Conservation (phyloP, 2,329 filamentous ascomycete species). For the Alternaria gaisen region DNA sequence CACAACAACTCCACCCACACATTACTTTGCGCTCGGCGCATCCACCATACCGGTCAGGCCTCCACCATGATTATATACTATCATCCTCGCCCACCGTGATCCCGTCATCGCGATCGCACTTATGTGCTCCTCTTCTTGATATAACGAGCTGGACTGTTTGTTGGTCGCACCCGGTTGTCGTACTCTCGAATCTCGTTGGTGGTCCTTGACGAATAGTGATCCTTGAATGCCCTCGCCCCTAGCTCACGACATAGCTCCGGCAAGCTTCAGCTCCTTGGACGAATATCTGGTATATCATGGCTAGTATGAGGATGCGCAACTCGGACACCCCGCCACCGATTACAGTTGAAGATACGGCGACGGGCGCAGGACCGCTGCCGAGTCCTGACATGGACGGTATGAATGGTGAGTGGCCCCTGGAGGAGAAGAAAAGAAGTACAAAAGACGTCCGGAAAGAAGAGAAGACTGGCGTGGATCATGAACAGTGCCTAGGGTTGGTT, state of each 20-base stretch:
- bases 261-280: conserved; percentile 2
- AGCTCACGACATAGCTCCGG: background rate
- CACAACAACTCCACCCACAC: conserved; percentile 9
- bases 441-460: background rate
- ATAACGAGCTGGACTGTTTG: conserved; percentile 2
- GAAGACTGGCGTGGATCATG: background rate
- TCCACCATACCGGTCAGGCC: conserved; percentile 9
- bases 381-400: conserved; percentile 31
- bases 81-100: background rate
- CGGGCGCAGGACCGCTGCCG: conserved; percentile 30
- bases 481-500: background rate
- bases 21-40: background rate
- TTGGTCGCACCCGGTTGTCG: conserved; percentile 4
- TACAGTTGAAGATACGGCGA: conserved; percentile 46
- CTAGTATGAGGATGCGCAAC: conserved; percentile 15
- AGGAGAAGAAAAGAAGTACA: background rate
- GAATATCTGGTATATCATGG: conserved; percentile 9
- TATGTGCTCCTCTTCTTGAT: background rate
- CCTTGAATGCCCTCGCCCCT: conserved; percentile 6
- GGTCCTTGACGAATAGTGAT: conserved; percentile 5
- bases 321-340: conserved; percentile 43
- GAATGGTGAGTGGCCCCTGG: conserved; percentile 18
- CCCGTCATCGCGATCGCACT: background rate
- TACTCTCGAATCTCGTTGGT: background rate
- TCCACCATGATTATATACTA: conserved; percentile 6